Evolutionary conservation across 306 rosid genomes (phyloP).

Genomic region (Prunus davidiana): DNA sequence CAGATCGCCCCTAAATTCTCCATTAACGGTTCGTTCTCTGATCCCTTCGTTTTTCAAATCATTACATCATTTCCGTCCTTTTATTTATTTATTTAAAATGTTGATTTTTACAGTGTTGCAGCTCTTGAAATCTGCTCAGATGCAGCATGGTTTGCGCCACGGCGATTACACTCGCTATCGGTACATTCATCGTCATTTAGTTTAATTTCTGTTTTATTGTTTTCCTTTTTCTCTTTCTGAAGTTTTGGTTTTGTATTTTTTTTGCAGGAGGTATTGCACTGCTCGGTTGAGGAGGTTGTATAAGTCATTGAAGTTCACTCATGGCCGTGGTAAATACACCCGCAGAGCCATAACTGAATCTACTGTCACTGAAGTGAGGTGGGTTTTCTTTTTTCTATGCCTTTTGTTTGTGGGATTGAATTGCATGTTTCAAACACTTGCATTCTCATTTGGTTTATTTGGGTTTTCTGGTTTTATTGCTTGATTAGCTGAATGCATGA

Average conservation of each 20-base stretch:
- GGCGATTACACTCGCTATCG: conserved; percentile 95
- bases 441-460: not conserved
- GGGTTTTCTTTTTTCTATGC: not conserved
- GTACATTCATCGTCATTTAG: conserved; percentile 25
- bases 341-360: conserved; percentile 66
- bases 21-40: conserved; percentile 53
- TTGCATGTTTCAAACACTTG: not conserved
- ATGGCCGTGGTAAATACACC: conserved; percentile 91
- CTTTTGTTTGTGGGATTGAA: not conserved
- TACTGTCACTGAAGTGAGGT: conserved; percentile 90
- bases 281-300: conserved; percentile 93
- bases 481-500: not conserved
- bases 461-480: not conserved
- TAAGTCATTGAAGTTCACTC: conserved; percentile 91
- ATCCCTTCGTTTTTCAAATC: conserved; percentile 6
- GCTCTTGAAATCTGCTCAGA: conserved; percentile 91
- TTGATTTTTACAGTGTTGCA: conserved; percentile 58
- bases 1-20: conserved; percentile 73
- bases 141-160: conserved; percentile 95
- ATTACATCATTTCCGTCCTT: not conserved
- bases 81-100: not conserved
- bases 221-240: not conserved
- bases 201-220: not conserved
- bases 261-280: conserved; percentile 82
- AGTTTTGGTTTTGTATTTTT: not conserved